Evolutionary conservation across 2,329 filamentous ascomycete genomes (phyloP).

Genomic region (Verticillium nubilum): DNA sequence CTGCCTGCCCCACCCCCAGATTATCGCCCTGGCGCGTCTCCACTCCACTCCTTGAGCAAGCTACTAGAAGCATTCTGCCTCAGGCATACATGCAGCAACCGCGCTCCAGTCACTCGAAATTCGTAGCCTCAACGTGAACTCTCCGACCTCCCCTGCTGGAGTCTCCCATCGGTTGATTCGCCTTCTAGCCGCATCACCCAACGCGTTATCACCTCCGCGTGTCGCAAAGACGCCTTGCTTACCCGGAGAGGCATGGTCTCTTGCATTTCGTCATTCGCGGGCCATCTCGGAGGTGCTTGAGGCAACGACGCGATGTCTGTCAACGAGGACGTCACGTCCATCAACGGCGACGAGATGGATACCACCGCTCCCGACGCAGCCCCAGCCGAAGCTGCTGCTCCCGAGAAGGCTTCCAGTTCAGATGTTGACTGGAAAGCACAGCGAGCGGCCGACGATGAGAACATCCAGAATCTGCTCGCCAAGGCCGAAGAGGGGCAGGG

Average conservation of each 20-base stretch:
- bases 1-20: constrained; percentile 2
- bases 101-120: constrained; percentile 13
- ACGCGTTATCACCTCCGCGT: not conserved
- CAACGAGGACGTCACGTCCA: not conserved
- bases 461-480: constrained; percentile 38
- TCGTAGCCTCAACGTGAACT: constrained; percentile 11
- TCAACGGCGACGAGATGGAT: not conserved
- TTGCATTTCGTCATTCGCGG: not conserved
- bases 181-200: not conserved
- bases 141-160: constrained; percentile 12
- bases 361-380: not conserved
- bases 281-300: constrained; percentile 7
- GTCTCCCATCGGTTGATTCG: not conserved
- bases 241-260: not conserved
- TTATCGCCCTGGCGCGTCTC: not conserved
- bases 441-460: constrained; percentile 42
- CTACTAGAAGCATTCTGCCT: constrained; percentile 6
- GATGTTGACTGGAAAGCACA: constrained; percentile 35
- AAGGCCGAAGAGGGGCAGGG: constrained; percentile 32
- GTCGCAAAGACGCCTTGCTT: not conserved
- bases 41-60: constrained; percentile 1
- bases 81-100: constrained; percentile 13
- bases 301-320: constrained; percentile 1
- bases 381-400: constrained; percentile 9
- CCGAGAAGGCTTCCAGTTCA: constrained; percentile 16